Evolutionary conservation across 768 basidiomycete species (phyloP), one percentile per base, ranked within the genome.

Genomic region (Pseudohyphozyma bogoriensis): DNA sequence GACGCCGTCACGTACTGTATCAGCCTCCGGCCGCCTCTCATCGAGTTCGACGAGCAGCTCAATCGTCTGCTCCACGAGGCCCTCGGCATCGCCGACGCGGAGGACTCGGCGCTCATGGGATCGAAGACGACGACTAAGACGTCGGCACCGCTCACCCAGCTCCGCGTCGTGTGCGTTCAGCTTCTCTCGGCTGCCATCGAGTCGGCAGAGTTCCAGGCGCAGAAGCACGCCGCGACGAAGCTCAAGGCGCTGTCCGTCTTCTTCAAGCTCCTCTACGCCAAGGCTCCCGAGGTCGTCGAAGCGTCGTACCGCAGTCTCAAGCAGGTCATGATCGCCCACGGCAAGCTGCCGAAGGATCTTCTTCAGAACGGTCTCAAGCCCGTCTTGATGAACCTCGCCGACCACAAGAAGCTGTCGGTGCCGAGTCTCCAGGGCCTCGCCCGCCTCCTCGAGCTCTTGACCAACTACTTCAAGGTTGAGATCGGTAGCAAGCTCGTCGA

Each of bases 401-500:
- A 97, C 74, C 88, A 92, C 39, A 92, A 92, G 71, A 83, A 89
- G 37, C 80, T 99, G 36, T 91, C 89, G 10, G 87, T 95, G 29
- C 82, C 87, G 7, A 92, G 92, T 13, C 73, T 93, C 58, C 91
- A 99, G 73, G 95, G 95, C 4, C 78, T 99, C 28, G 93, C 92
- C 16, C 84, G 93, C 16, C 80, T 99, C 51, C 78, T 99, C 51
- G 90, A 95, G 73, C 80, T 99, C 10, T 76, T 99, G 57, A 95
- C 91, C 40, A 96, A 96, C 73, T 97, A 99, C 76, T 99, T 99
- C 83, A 97, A 96, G 73, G 93, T 99, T 22, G 95, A 99, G 76
- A 97, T 99, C 61, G 95, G 95, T 1, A 83, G 88, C 73, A 99
- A 99, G 75, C 82, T 99, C 10, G 78, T 99, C 26, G 95, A 97